Conservation (phyloP, 2,329 filamentous ascomycete species). For the Arthrobotrys megalospora region DNA sequence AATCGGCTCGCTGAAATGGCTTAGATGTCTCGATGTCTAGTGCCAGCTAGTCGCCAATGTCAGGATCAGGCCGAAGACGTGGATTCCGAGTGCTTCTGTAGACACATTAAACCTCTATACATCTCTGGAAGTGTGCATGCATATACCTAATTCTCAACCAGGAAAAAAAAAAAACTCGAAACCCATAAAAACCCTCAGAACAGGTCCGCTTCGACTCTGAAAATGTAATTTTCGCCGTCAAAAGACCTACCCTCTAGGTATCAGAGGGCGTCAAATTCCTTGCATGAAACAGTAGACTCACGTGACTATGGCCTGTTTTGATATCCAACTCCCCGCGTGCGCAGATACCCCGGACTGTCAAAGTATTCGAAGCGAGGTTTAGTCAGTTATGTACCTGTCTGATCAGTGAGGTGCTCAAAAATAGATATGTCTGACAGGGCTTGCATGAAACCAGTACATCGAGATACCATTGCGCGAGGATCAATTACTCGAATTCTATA, state of each 20-base stretch:
- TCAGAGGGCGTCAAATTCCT: too few species aligned
- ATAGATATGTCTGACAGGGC: too few species aligned
- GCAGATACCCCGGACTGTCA: slow-evolving; percentile 7
- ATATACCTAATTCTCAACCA: too few species aligned
- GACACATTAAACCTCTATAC: neutral
- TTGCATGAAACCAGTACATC: too few species aligned
- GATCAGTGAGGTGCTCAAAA: too few species aligned
- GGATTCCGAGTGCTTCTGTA: slow-evolving; percentile 1
- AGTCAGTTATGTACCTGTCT: neutral
- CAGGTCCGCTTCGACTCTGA: too few species aligned
- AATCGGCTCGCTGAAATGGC: slow-evolving; percentile 24
- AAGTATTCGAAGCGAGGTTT: slow-evolving; percentile 14
- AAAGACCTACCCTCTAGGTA: too few species aligned
- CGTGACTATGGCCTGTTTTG: slow-evolving; percentile 16
- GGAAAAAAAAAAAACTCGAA: too few species aligned
- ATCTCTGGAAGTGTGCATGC: neutral
- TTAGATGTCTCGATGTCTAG: neutral
- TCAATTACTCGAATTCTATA: too few species aligned
- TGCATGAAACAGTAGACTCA: neutral
- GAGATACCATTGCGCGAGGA: too few species aligned
- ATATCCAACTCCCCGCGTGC: neutral
- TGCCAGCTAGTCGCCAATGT: neutral
- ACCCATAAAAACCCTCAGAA: too few species aligned
- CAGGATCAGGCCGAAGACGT: neutral
- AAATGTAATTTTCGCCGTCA: too few species aligned